Evolutionary conservation across 164 flowering plant genomes (phyloP).

Genomic region (Taxillus chinensis): DNA sequence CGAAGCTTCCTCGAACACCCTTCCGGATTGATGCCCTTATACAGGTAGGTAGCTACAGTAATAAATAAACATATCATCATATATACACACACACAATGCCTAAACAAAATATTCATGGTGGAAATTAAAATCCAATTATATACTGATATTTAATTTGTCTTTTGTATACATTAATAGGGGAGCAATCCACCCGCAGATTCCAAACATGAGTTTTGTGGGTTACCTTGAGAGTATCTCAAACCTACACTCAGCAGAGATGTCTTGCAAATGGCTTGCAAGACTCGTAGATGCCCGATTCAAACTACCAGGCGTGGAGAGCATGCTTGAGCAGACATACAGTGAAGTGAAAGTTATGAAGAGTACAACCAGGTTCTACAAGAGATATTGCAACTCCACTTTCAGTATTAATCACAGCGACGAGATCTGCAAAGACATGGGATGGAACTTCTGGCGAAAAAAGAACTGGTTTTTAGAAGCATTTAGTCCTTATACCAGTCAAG

Average conservation of each 20-base stretch:
- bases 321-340: constrained; percentile 47
- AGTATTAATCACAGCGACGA: constrained; percentile 85
- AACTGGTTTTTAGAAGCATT: constrained; percentile 66
- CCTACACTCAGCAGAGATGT: neutral
- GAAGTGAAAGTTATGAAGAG: constrained; percentile 63
- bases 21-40: constrained; percentile 69
- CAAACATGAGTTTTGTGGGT: constrained; percentile 83
- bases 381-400: constrained; percentile 79
- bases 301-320: constrained; percentile 60
- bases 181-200: constrained; percentile 74
- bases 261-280: neutral
- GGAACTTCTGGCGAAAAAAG: constrained; percentile 77
- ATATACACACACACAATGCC: neutral
- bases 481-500: constrained; percentile 67
- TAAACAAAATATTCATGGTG: neutral
- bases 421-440: constrained; percentile 89
- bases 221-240: constrained; percentile 71
- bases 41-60: constrained; percentile 34
- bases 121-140: neutral
- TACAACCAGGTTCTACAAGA: constrained; percentile 76
- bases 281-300: constrained; percentile 43
- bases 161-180: constrained; percentile 27
- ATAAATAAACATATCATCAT: neutral
- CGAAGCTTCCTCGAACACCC: constrained; percentile 37
- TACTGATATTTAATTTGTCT: neutral